Base-by-base conservation (phyloP, 306 rosid genomes). In the Pyrus communis region DNA sequence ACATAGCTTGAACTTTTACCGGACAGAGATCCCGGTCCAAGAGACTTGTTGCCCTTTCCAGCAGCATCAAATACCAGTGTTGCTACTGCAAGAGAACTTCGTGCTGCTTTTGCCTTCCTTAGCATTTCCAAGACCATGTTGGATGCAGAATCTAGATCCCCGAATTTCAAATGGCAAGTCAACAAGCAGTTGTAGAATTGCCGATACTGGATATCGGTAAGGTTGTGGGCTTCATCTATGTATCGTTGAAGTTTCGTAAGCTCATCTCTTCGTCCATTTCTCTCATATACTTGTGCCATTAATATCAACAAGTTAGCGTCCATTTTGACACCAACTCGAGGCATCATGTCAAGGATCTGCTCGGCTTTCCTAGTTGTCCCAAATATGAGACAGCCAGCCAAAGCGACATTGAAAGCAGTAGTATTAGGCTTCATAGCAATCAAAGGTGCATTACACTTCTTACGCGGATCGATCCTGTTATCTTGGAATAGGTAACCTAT, bases 261-360 rank as follows among this genome's bases (percentile, higher is more conserved):
- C 73, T 89, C 98, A 68, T 91, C 91, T 86, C 85, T 91, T 66
- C 91, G 82, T 67, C 96, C 96, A 84, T 93, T 91, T 80, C 83
- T 89, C 82, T 91, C 97, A 60, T 88, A 85, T 74, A 89, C 82
- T 61, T 87, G 92, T 18, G 89, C 93, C 88, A 91, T 93, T 65
- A 88, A 77, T 79, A 93, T 81, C 80, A 93, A 83, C 71, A 91
- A 79, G 78, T 88, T 82, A 27, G 93, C 76, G 73, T 93, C 90
- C 49, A 84, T 81, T 85, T 87, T 91, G 84, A 88, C 87, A 64
- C 97, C 96, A 84, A 93, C 83, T 55, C 81, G 82, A 81, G 93
- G 92, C 93, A 91, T 89, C 89, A 88, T 85, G 78, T 89, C 97
- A 74, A 93, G 93, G 78, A 93, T 92, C 86, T 88, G 85, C 82